Base-by-base conservation (phyloP, 768 basidiomycete species). In the Scleroderma bovista region DNA sequence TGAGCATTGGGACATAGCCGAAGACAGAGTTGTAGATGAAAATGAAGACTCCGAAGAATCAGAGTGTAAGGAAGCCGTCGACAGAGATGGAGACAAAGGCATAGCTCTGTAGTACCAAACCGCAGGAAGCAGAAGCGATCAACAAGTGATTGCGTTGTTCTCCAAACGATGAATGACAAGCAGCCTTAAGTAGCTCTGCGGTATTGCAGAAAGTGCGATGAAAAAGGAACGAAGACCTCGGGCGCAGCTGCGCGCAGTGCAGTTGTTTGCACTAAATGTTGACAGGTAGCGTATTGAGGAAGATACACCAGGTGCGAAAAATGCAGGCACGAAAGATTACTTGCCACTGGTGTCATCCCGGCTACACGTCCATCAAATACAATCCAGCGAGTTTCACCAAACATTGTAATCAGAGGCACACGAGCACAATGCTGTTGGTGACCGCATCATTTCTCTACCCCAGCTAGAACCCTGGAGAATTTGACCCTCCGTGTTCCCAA, bases 21-120 rank as follows among this genome's bases (percentile, higher is more conserved):
- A 66, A 0, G 66, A 69, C 31, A 75, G 63, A 55, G 72, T 71
- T 57, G 72, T 69, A 41, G 72, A 69, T 34, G 66, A 65, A 53
- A 68, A 64, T 48, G n/a, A n/a, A n/a, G n/a, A n/a, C n/a, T 68
- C 52, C 23, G 68, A 65, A 44, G 33, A 47, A 44, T 58, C 57
- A 36, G 64, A 68, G 24, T 39, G 22, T 15, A 44, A 47, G 0
- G 63, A 62, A 9, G 50, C 47, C 31, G 23, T 29, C 6, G 58
- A 67, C 1, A 42, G 56, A 47, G 60, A 55, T 15, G 54, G 61
- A 3, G 53, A 46, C 46, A 60, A 59, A 38, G 43, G 24, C 44
- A 50, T 44, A 24, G 38, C 42, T n/a, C 24, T 31, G 36, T n/a
- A 48, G 31, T 12, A 36, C 34, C 12, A 9, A 29, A 29, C 5